Base-by-base conservation (phyloP, 768 basidiomycete genomes). In the Suillus subluteus region DNA sequence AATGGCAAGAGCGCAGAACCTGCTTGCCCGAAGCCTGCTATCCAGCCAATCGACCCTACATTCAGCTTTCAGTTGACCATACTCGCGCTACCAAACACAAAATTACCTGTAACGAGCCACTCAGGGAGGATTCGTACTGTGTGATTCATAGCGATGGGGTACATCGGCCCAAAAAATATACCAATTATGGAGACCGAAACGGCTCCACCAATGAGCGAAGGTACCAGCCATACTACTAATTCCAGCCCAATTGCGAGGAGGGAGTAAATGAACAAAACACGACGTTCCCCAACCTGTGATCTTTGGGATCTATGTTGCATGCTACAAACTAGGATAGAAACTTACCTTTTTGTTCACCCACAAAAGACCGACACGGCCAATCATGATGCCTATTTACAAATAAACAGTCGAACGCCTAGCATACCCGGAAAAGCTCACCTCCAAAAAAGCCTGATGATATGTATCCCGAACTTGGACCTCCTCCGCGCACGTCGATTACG, bases 141-240 rank as follows among this genome's bases (percentile, higher is more conserved):
- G 50, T 82, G 78, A 23, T 75, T 76, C 62, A 79, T 73, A 18
- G 79, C 66, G 54, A 91, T 85, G 2, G 90, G 90, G 72, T 89
- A 92, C 79, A 92, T 86, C 3, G 91, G 91, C 0, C 91, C 92
- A n/a, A 94, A 80, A 30, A 92, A 75, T 11, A 92, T 58, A 21
- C 91, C 92, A 18, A 91, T 77, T 56, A 91, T 69, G 2, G 89
- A 83, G 30, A 91, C 82, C 0, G 88, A 86, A 4, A 92, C 80
- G 3, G 86, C 91, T 69, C 86, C 82, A 3, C 85, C 89, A 12
- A 91, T 79, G 18, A 92, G 79, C 6, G 86, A 88, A 30, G 88
- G 88, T 0, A 88, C 84, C 37, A 89, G 81, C 91, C 91, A 94
- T 46, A 93, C 79, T 8, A 89, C 71, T 37, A 92, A 72, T 72